Base-by-base conservation (phyloP, 768 basidiomycete species). In the Favolaschia claudopus region DNA sequence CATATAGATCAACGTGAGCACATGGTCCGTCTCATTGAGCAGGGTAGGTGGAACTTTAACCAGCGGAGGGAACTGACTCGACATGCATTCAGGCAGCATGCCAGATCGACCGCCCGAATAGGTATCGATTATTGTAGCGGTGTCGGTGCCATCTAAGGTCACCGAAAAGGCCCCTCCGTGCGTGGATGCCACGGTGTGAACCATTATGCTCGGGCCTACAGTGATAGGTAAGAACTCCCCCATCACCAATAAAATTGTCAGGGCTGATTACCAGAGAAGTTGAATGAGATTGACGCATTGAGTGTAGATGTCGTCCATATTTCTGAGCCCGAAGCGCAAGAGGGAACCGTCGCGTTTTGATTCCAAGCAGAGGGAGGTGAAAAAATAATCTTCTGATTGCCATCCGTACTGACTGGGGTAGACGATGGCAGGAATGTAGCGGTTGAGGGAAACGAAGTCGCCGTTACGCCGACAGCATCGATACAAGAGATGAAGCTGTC, bases 151-250 rank as follows among this genome's bases (percentile, higher is more conserved):
- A 55, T 69, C 68, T 10, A 67, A 39, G 8, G 54, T n/a, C 14
- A 69, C 52, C 2, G 64, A 43, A 36, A 69, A 65, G 1, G 59
- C 45, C n/a, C 68, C 68, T 25, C 68, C 68, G 14, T 25, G 43
- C 9, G 55, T 29, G 5, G 68, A 69, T 28, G 58, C 63, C 17
- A 66, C 55, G 8, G 62, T 57, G 38, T 67, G 47, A 40, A 69
- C 47, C 45, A 69, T 63, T 14, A 69, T 50, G 22, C 66, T 67
- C 8, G 62, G 66, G 15, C 68, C 68, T 69, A 34, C 12, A 37
- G 50, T 27, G 56, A 31, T 9, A 31, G 40, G 22, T 24, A n/a
- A n/a, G n/a, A n/a, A n/a, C n/a, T n/a, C n/a, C n/a, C n/a, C n/a
- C n/a, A n/a, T n/a, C n/a, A n/a, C n/a, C n/a, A n/a, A n/a, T n/a